Conservation (phyloP, 768 basidiomycete genomes). For the Auricularia cornea region DNA sequence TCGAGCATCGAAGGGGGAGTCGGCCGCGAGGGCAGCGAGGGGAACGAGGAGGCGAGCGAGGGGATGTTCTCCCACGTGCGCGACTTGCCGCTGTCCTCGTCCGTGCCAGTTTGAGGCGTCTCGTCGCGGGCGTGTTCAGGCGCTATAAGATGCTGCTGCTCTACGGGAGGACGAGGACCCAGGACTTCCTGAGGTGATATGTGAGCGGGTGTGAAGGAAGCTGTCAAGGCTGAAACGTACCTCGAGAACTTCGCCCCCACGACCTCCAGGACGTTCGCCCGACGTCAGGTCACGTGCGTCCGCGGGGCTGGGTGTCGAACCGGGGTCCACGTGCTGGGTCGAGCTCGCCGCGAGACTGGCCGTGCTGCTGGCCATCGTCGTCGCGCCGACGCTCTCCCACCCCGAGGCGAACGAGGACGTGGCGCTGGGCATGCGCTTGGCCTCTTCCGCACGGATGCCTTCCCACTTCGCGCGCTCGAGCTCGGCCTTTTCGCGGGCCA, state of each 20-base stretch:
- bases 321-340: constrained; percentile 11
- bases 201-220: constrained; percentile 10
- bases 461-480: constrained; percentile 65
- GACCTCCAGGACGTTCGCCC: constrained; percentile 25
- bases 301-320: constrained; percentile 24
- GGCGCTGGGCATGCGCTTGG: constrained; percentile 5
- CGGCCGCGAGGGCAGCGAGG: constrained; percentile 59
- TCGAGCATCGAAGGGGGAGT: constrained; percentile 6
- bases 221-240: constrained; percentile 14
- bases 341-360: constrained; percentile 10
- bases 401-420: background rate
- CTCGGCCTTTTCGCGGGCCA: constrained; percentile 68
- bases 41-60: constrained; percentile 52
- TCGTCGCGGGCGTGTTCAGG: background rate
- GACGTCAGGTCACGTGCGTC: constrained; percentile 33
- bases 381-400: constrained; percentile 23
- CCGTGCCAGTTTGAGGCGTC: background rate
- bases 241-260: constrained; percentile 17
- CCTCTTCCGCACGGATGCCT: constrained; percentile 48
- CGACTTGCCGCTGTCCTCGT: constrained; percentile 1
- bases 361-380: constrained; percentile 8
- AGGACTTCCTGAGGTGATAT: constrained; percentile 7
- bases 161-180: background rate
- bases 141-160: background rate
- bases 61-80: constrained; percentile 50